Percentiles rank a stretch among this genome's conserved stretches.
Conservation (phyloP, 495 filamentous ascomycete genomes). For the Lasiosphaeria hispida region DNA sequence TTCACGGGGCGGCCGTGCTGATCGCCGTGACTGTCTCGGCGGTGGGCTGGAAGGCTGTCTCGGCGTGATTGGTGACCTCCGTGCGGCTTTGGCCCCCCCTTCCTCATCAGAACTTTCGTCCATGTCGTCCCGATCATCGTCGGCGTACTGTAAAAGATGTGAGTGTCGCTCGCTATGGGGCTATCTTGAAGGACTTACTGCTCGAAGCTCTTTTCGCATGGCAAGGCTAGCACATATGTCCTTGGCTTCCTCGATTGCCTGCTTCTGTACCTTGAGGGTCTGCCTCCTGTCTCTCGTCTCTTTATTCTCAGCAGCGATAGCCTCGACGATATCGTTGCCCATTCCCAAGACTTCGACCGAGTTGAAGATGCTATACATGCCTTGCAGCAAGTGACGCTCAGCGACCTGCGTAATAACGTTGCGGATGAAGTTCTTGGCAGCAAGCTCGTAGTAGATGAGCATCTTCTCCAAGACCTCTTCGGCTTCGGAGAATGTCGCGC, state of each 20-base stretch:
- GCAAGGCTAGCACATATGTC: constrained; percentile 39
- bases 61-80: neutral
- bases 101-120: constrained; percentile 28
- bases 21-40: constrained; percentile 3
- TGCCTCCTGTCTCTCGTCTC: constrained; percentile 35
- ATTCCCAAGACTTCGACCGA: constrained; percentile 34
- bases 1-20: constrained; percentile 1
- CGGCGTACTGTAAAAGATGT: constrained; percentile 19
- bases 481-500: constrained; percentile 31
- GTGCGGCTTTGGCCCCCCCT: neutral
- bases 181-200: constrained; percentile 8
- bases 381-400: constrained; percentile 38
- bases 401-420: constrained; percentile 41
- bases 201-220: constrained; percentile 39
- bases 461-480: constrained; percentile 45
- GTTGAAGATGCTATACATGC: constrained; percentile 41
- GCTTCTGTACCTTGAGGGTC: constrained; percentile 32
- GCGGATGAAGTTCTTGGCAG: constrained; percentile 36
- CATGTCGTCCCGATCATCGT: constrained; percentile 15
- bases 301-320: constrained; percentile 39
- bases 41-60: constrained; percentile 7
- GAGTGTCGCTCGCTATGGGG: neutral
- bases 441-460: constrained; percentile 43
- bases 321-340: constrained; percentile 30
- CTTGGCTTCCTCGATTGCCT: constrained; percentile 40